A percentile compares a stretch with the other conserved stretches of the same genome.
Conservation (phyloP, 1,284 basidiomycete genomes). For the Ustilago cynodontis region DNA sequence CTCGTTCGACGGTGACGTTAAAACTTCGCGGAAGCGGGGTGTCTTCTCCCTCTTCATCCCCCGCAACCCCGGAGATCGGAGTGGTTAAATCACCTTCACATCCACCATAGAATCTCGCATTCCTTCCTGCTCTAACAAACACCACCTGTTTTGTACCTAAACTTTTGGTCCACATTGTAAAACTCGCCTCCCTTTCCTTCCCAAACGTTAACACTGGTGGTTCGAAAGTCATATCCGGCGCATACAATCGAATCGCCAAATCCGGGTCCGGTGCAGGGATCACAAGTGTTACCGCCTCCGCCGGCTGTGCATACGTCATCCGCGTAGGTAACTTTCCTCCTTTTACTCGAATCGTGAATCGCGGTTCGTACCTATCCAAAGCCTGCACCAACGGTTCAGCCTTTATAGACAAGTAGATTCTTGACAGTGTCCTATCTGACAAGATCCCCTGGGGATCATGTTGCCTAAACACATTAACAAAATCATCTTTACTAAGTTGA, state of each 20-base stretch:
- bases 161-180: slow-evolving; percentile 59
- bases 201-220: slow-evolving; percentile 64
- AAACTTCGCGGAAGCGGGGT: slow-evolving; percentile 44
- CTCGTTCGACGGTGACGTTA: slow-evolving; percentile 55
- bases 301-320: slow-evolving; percentile 57
- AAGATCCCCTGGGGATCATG: slow-evolving; percentile 53
- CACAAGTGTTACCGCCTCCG: slow-evolving; percentile 57
- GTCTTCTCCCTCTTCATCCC: slow-evolving; percentile 10
- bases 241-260: slow-evolving; percentile 61
- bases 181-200: slow-evolving; percentile 42
- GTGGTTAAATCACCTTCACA: slow-evolving; percentile 23
- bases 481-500: slow-evolving; percentile 45
- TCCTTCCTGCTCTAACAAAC: slow-evolving; percentile 61
- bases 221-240: slow-evolving; percentile 60
- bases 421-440: slow-evolving; percentile 62
- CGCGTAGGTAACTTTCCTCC: slow-evolving; percentile 51
- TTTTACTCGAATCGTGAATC: slow-evolving; percentile 47
- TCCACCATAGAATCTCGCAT: slow-evolving; percentile 56
- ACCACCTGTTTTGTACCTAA: slow-evolving; percentile 58
- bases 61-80: background rate
- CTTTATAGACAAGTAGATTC: slow-evolving; percentile 58
- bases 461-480: slow-evolving; percentile 55
- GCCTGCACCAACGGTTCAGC: slow-evolving; percentile 60
- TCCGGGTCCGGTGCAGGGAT: slow-evolving; percentile 63
- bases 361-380: slow-evolving; percentile 38